phyloP scores from a whole-genome alignment of 225 moss, liverwort and hornwort species.

The Pseudoscleropodium purum region DNA sequence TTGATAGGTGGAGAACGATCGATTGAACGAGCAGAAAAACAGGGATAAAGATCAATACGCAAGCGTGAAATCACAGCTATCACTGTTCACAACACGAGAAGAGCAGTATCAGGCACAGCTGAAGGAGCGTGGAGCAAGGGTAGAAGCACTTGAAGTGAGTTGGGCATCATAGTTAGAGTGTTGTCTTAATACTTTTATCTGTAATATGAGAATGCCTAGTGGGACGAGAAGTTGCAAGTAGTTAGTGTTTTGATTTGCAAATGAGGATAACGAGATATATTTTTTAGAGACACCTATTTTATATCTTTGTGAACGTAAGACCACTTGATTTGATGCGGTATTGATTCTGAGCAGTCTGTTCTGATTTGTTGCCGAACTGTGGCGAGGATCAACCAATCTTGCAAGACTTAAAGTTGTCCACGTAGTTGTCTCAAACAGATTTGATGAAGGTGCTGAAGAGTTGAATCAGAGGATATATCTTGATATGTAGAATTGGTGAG shows the following conservation, averaged over 20 bases:
- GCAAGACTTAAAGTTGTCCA: not conserved
- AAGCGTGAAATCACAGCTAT: slow-evolving; percentile 26
- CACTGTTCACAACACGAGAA: slow-evolving; percentile 30
- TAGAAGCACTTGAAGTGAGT: slow-evolving; percentile 54
- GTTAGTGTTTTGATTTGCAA: not conserved
- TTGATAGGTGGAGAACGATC: slow-evolving; percentile 38
- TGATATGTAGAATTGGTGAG: slow-evolving; percentile 1
- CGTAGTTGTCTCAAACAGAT: not conserved
- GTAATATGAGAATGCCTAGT: not conserved
- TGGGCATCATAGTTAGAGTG: not conserved
- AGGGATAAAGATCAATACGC: slow-evolving; percentile 30
- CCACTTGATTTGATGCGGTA: not conserved
- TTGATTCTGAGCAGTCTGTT: not conserved
- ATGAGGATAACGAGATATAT: not conserved
- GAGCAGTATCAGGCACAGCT: slow-evolving; percentile 45
- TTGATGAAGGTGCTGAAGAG: not conserved
- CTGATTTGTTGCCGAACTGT: not conserved
- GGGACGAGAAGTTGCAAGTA: not conserved
- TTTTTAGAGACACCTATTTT: not conserved
- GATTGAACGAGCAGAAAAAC: slow-evolving; percentile 35
- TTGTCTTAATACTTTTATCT: not conserved
- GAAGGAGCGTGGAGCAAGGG: slow-evolving; percentile 48
- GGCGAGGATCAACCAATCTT: not conserved
- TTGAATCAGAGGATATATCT: not conserved
- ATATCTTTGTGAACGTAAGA: not conserved